Evolutionary conservation across 2,329 filamentous ascomycete genomes (phyloP).

Genomic region (Pyricularia sp.): DNA sequence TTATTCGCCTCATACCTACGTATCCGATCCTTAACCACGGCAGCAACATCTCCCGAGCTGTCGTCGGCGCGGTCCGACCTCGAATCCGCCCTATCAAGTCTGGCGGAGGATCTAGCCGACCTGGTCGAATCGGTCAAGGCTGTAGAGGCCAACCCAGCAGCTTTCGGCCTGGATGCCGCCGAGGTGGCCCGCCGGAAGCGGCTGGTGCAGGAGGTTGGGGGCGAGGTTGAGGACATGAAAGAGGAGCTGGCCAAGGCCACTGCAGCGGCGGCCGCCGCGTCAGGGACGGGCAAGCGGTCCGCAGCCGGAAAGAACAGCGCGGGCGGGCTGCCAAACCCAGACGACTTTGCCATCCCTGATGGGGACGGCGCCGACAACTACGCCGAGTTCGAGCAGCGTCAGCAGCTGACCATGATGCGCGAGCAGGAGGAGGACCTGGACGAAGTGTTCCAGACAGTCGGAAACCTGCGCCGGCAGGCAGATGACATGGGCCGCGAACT

Average conservation of each 20-base stretch:
- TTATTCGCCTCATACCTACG: constrained; percentile 93
- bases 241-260: constrained; percentile 62
- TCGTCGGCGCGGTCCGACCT: constrained; percentile 67
- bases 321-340: constrained; percentile 43
- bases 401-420: constrained; percentile 84
- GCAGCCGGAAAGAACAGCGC: constrained; percentile 9
- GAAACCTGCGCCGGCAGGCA: constrained; percentile 81
- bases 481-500: constrained; percentile 94
- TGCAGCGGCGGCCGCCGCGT: constrained; percentile 21
- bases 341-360: constrained; percentile 48
- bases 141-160: constrained; percentile 77
- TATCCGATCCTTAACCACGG: constrained; percentile 76
- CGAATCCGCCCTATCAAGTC: constrained; percentile 51
- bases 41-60: constrained; percentile 71
- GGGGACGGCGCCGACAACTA: constrained; percentile 42
- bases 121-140: constrained; percentile 79
- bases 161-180: constrained; percentile 73
- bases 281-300: background rate
- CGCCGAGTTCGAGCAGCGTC: constrained; percentile 80
- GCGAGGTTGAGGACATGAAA: constrained; percentile 83
- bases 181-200: constrained; percentile 74
- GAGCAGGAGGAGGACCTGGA: constrained; percentile 93
- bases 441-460: constrained; percentile 86
- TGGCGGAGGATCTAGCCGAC: constrained; percentile 79
- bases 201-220: constrained; percentile 81